These are phyloP conservation scores for Salix suchowensis DNA, from an alignment of 345 rosid genomes.

Conservation along the genomic window DNA sequence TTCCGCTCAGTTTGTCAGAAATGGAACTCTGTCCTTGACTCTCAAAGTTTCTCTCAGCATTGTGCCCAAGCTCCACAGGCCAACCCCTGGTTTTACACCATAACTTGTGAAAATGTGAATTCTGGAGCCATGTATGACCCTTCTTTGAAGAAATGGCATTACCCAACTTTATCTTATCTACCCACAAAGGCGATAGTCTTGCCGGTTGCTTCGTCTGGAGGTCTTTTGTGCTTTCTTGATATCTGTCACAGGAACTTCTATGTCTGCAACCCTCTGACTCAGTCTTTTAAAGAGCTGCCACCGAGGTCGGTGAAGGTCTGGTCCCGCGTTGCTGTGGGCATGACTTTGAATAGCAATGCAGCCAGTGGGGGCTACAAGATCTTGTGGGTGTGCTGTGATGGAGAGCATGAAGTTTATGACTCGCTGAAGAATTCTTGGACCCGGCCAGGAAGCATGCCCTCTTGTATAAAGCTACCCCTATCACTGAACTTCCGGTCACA, in stretches of 20 bases:
- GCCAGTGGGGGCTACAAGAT: constrained; percentile 67
- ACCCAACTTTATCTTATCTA: constrained; percentile 58
- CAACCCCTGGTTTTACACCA: constrained; percentile 87
- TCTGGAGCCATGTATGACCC: constrained; percentile 91
- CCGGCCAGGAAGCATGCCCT: constrained; percentile 72
- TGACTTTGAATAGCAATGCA: constrained; percentile 62
- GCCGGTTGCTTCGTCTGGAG: constrained; percentile 96
- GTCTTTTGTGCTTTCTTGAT: constrained; percentile 93
- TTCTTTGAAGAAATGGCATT: constrained; percentile 79
- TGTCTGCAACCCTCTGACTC: constrained; percentile 85
- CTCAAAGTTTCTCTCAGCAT: constrained; percentile 72
- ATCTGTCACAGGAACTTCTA: constrained; percentile 83
- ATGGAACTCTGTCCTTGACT: constrained; percentile 73
- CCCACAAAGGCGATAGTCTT: constrained; percentile 65
- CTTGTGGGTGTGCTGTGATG: constrained; percentile 87
- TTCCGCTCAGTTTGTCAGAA: constrained; percentile 80
- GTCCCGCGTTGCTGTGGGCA: constrained; percentile 92
- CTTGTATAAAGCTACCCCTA: constrained; percentile 66
- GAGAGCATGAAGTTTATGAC: constrained; percentile 91
- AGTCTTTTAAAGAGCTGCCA: constrained; percentile 77
- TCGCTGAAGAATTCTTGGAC: constrained; percentile 67
- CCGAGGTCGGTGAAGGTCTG: constrained; percentile 81
- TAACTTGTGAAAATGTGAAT: constrained; percentile 76
- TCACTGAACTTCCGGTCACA: constrained; percentile 85
- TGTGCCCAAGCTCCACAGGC: constrained; percentile 53